Conservation (phyloP, 305 asterid genomes). For the Fraxinus dipetala region DNA sequence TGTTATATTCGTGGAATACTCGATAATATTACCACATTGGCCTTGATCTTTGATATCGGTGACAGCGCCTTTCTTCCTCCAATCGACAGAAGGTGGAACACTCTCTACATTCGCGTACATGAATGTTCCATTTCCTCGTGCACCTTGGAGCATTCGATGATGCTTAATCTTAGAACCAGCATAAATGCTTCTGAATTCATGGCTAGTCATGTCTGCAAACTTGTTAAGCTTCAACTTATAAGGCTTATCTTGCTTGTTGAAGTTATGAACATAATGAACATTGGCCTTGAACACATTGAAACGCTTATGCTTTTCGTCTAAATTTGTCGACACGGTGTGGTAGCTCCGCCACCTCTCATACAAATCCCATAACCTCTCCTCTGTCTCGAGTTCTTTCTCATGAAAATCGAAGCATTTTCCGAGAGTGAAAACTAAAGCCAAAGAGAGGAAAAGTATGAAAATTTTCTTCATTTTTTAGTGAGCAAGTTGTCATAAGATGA, state of each 20-base stretch:
- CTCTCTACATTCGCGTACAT: conserved; percentile 45
- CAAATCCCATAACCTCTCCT: conserved; percentile 65
- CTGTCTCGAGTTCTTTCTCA: conserved; percentile 68
- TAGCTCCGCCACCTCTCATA: conserved; percentile 92
- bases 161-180: conserved; percentile 72
- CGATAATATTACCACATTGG: conserved; percentile 56
- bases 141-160: conserved; percentile 54
- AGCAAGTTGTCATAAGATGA: conserved; percentile 5
- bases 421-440: conserved; percentile 37
- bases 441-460: conserved; percentile 37
- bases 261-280: conserved; percentile 46
- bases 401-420: conserved; percentile 63
- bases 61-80: conserved; percentile 87
- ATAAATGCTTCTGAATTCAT: conserved; percentile 58
- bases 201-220: conserved; percentile 89
- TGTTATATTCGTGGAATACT: not conserved
- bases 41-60: conserved; percentile 79
- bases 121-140: conserved; percentile 38
- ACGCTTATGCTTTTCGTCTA: conserved; percentile 63
- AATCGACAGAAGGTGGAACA: conserved; percentile 73
- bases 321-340: conserved; percentile 66
- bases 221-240: conserved; percentile 81
- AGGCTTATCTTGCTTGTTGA: conserved; percentile 73
- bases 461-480: conserved; percentile 31
- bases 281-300: conserved; percentile 82